Conservation (phyloP, 2,329 filamentous ascomycete species). For the Cladosporium sphaerospermum region DNA sequence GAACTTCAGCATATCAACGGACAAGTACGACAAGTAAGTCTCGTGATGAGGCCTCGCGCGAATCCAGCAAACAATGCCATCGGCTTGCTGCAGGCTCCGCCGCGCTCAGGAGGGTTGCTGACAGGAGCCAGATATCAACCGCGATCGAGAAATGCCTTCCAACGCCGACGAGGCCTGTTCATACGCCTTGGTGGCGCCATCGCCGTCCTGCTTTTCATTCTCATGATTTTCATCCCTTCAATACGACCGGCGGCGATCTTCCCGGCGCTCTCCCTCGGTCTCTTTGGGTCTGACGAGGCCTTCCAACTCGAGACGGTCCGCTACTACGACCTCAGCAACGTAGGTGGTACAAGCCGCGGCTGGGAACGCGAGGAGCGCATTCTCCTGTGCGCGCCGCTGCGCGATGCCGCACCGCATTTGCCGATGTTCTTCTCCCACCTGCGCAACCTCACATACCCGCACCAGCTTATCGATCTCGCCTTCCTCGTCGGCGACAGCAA, state of each 20-base stretch:
- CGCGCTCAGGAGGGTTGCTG: conserved; percentile 8
- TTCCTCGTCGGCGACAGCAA: conserved; percentile 98
- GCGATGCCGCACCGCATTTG: conserved; percentile 86
- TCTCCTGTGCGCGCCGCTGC: conserved; percentile 84
- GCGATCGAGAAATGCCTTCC: conserved; percentile 61
- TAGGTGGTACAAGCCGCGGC: conserved; percentile 82
- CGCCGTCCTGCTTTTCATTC: conserved; percentile 51
- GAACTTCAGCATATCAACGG: conserved; percentile 79
- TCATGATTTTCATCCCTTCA: conserved; percentile 71
- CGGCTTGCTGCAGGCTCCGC: not conserved
- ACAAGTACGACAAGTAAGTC: conserved; percentile 58
- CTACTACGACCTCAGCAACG: conserved; percentile 91
- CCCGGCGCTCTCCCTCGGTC: conserved; percentile 59
- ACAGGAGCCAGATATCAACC: conserved; percentile 66
- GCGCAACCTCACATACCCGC: conserved; percentile 92
- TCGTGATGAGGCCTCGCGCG: not conserved
- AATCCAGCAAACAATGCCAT: not conserved
- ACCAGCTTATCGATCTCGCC: conserved; percentile 90
- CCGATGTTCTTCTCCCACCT: conserved; percentile 99
- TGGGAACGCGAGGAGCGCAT: conserved; percentile 97
- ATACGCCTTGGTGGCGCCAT: conserved; percentile 58
- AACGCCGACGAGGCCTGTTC: conserved; percentile 67
- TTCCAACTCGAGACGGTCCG: conserved; percentile 88
- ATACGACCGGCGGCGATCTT: conserved; percentile 55
- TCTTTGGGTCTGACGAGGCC: conserved; percentile 59